These are phyloP conservation scores for Simmondsia chinensis DNA, from an alignment of 148 eudicot species.

Conservation along the genomic window DNA sequence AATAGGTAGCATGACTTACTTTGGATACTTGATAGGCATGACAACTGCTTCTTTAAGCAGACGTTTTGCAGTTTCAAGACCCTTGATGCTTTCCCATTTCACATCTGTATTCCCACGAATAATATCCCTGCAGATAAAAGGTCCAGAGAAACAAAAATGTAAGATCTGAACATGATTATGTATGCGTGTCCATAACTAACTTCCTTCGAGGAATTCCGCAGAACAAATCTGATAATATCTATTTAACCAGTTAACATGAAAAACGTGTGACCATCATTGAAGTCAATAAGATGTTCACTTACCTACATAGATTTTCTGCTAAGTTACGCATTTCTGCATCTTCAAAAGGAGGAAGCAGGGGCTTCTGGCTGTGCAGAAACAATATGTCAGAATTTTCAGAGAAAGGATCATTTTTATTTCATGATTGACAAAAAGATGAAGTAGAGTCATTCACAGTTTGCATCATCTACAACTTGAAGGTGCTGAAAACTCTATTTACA, in stretches of 20 bases:
- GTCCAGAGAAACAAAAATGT: background rate
- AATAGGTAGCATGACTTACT: conserved; percentile 34
- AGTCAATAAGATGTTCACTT: conserved; percentile 11
- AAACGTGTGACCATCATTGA: background rate
- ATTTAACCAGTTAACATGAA: background rate
- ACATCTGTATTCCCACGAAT: conserved; percentile 88
- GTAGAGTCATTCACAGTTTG: too few species aligned
- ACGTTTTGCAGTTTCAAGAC: conserved; percentile 85
- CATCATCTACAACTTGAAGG: too few species aligned
- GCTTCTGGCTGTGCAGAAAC: conserved; percentile 62
- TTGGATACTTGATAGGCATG: conserved; percentile 99
- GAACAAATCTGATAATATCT: too few species aligned
- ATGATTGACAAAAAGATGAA: too few species aligned
- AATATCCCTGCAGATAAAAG: conserved; percentile 61
- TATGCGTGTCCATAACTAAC: too few species aligned
- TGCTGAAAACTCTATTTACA: too few species aligned
- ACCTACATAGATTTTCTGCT: conserved; percentile 92
- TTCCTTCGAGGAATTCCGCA: too few species aligned
- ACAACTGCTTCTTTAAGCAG: conserved; percentile 99
- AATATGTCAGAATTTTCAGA: conserved; percentile 13
- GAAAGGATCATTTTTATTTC: too few species aligned
- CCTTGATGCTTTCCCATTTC: conserved; percentile 92
- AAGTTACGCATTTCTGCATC: conserved; percentile 81
- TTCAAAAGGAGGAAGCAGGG: conserved; percentile 91
- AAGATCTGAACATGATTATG: too few species aligned